Evolutionary conservation across 192 early-diverging fungal genomes (phyloP), one percentile per base, ranked within the genome.

Genomic region (Haplosporangium gracile): DNA sequence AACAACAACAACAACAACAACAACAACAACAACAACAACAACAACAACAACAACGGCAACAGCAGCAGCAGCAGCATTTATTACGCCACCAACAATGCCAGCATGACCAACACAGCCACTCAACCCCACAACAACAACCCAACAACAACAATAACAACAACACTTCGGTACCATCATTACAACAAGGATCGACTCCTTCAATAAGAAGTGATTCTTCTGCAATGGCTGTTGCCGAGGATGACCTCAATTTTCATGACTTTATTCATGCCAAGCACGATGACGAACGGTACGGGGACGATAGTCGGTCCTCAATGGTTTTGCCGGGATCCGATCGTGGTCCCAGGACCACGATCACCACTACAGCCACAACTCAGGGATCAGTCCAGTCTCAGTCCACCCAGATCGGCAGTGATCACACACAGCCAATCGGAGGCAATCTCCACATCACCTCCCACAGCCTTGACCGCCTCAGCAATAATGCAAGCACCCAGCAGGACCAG

Each of bases 181-280:
- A 49, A 13, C 60, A 22, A 38, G 34, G 11, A 20, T 24, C 29
- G 32, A 24, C 40, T 65, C 60, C 60, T 11, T 65, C 60, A 32
- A 32, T 65, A 65, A 65, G 26, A 29, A 65, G 76, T 7, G 51
- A 72, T 8, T 70, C 57, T 70, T 32, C 39, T 34, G 49, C n/a
- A 38, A 76, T 24, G 74, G 65, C 63, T 39, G 80, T 74, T 15
- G n/a, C 71, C 34, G 77, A 85, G 34, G 82, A 85, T 4, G 77
- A 85, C 3, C 60, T 86, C 79, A 81, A 86, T 42, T 79, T 86
- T 53, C 75, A 81, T 51, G 84, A 86, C 49, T 86, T 77, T 32
- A 86, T 86, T 68, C 84, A 86, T 40, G 34, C 79, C 71, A 86
- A 86, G 57, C 78, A 86, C 39, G 78, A 80, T 18, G 78, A 85